Conservation (phyloP, 1,284 basidiomycete genomes). For the Irpex sp. region DNA sequence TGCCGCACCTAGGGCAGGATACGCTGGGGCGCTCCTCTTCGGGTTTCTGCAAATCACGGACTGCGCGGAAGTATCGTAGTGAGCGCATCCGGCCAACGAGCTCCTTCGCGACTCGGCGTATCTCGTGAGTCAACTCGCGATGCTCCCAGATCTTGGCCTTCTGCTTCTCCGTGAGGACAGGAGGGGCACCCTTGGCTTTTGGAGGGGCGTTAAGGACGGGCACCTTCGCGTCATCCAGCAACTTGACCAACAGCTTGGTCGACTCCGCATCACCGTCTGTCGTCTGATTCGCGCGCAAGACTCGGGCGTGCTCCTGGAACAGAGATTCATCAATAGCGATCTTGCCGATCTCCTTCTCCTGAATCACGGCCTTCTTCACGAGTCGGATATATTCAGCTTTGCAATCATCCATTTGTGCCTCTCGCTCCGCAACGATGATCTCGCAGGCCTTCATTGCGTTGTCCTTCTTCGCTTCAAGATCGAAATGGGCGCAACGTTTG, state of each 20-base stretch:
- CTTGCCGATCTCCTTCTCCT: constrained; percentile 64
- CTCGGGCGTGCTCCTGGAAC: constrained; percentile 73
- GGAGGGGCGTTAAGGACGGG: constrained; percentile 27
- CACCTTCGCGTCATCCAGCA: constrained; percentile 66
- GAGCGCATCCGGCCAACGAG: constrained; percentile 86
- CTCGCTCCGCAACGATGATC: constrained; percentile 82
- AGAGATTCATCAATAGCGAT: constrained; percentile 65
- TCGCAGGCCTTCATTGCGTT: constrained; percentile 91
- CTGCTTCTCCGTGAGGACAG: constrained; percentile 45
- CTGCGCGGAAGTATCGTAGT: constrained; percentile 85
- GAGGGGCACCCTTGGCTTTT: constrained; percentile 55
- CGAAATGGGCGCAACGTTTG: constrained; percentile 93
- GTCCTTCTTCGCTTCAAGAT: constrained; percentile 70
- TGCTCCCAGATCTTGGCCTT: constrained; percentile 77
- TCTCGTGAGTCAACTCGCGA: constrained; percentile 82
- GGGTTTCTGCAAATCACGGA: constrained; percentile 84
- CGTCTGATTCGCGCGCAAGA: constrained; percentile 63
- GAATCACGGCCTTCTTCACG: constrained; percentile 62
- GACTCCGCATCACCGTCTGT: constrained; percentile 66
- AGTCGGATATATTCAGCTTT: constrained; percentile 68
- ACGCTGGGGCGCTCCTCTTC: constrained; percentile 52
- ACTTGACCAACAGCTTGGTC: constrained; percentile 50
- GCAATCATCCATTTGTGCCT: constrained; percentile 77
- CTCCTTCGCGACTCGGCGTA: constrained; percentile 82
- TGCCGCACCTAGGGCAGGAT: constrained; percentile 57